Base-by-base conservation (phyloP, 1,284 basidiomycete genomes). In the Pascua sp. region DNA sequence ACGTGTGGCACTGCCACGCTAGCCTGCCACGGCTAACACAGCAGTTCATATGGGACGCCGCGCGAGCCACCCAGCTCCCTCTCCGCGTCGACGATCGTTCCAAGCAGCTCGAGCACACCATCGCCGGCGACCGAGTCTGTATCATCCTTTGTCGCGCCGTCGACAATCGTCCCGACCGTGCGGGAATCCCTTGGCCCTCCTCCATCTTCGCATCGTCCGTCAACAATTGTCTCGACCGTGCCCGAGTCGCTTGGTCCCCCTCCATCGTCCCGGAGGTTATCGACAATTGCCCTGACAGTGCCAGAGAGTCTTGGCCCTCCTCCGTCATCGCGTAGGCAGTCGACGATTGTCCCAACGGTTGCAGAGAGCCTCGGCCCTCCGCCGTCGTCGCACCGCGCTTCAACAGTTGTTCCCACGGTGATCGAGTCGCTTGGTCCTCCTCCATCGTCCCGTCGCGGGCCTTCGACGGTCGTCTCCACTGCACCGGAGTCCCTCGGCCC, bases 401-500 rank as follows among this genome's bases (percentile, higher is more conserved):
- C 42, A 16, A 18, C 16, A 2, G 4, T 18, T 11, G 16, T 17
- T 8, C 4, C 16, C n/a, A 15, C 42, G 16, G 12, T 18, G 16
- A 32, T 32, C 24, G 24, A 32, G 24, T 32, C 24, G 24, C 24
- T 9, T 18, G 41, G 32, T 2, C 36, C 11, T 39, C 47, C 11
- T 4, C 48, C 24, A 32, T 32, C 24, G 24, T 32, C 24, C 3
- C 24, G 24, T 7, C 24, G 24, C 24, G 24, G 24, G 24, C 15
- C 38, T n/a, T 50, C 48, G 15, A 50, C 43, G 5, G 37, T 40
- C 17, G 44, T 36, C 9, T n/a, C 36, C 13, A 44, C 47, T 9
- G 13, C 38, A 4, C 39, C 55, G 4, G 55, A 56, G 45, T 38
- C 44, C 1, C 45, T 56, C n/a, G 55, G 55, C 9, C 17, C 52